phyloP scores from a whole-genome alignment of 768 basidiomycete species.

The Austroboletus eburneus region DNA sequence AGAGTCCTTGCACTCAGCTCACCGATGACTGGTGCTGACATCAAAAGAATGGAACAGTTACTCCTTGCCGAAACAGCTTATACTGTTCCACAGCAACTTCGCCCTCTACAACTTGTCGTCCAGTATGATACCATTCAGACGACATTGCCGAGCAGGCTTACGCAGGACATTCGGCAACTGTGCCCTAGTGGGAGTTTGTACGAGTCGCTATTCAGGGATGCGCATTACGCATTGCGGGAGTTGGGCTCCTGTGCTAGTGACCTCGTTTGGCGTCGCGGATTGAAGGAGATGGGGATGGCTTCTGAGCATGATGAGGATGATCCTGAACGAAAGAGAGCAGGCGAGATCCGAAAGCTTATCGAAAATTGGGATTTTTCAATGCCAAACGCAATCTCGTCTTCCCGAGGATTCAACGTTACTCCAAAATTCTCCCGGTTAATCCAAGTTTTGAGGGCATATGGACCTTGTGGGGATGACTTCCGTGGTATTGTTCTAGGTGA shows the following conservation, averaged over 20 bases:
- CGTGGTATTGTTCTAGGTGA: conserved; percentile 68
- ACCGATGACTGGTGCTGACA: conserved; percentile 24
- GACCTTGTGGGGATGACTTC: conserved; percentile 51
- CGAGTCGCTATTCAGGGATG: conserved; percentile 42
- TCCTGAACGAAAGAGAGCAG: conserved; percentile 18
- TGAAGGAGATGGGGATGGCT: conserved; percentile 34
- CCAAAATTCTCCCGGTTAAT: conserved; percentile 62
- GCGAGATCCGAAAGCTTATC: conserved; percentile 37
- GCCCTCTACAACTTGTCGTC: conserved; percentile 50
- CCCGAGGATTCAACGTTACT: conserved; percentile 61
- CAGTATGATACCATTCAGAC: conserved; percentile 43
- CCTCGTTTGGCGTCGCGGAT: conserved; percentile 59
- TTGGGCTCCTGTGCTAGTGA: conserved; percentile 69
- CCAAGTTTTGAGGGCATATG: conserved; percentile 54
- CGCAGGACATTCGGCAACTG: conserved; percentile 44
- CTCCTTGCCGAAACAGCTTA: conserved; percentile 40
- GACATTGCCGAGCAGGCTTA: conserved; percentile 38
- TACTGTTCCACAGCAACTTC: conserved; percentile 32
- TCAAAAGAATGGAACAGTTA: conserved; percentile 36
- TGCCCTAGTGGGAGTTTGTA: conserved; percentile 39
- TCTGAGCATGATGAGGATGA: conserved; percentile 37
- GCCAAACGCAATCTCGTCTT: conserved; percentile 56
- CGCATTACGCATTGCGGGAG: conserved; percentile 45
- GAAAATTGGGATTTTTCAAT: conserved; percentile 61
- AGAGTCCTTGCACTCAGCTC: conserved; percentile 41